Evolutionary conservation across 2,329 filamentous ascomycete genomes (phyloP), one percentile per base, ranked within the genome.

Genomic region (Fusarium longipes): DNA sequence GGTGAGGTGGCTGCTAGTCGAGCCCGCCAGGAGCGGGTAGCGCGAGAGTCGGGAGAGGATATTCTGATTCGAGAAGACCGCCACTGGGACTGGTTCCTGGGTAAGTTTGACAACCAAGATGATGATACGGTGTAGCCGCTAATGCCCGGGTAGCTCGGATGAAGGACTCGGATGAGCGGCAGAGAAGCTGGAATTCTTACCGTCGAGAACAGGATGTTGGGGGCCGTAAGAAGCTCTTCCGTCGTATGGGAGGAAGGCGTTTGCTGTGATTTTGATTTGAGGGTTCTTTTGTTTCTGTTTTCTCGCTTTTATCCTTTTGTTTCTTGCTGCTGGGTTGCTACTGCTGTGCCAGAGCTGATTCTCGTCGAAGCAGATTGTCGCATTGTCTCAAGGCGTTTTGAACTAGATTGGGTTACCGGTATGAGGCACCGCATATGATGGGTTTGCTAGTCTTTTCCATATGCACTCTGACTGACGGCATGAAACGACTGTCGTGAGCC

Each of bases 1-100:
- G 89, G 89, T 32, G 88, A 91, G 77, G 83, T 83, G 49, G 89
- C 88, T 5, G 89, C 89, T 3, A 80, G 82, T 11, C 77, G 82
- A 63, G 87, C 88, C 9, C 81, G 86, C 40, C 77, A 79, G n/a
- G 85, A 86, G 72, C 81, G 89, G 63, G 75, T 89, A 27, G 82
- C 82, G n/a, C 79, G 84, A 51, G 85, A 89, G 77, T 82, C 80
- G 36, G 82, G 82, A 1, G 84, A 85, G 25, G 85, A 86, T 58
- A 77, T 87, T 39, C 77, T 90, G 54, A 76, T 84, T 40, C 79
- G 82, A 30, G 87, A 89, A 77, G 85, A 89, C 67, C 79, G 81
- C 60, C 81, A 85, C 45, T 89, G 87, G 87, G 87, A 89, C 74
- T 86, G 82, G 80, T 84, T 88, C 63, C 75, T 89, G 17, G 80